phyloP scores from a whole-genome alignment of 1,139 yeast genomes.

The Saccharomyces hybrid region DNA sequence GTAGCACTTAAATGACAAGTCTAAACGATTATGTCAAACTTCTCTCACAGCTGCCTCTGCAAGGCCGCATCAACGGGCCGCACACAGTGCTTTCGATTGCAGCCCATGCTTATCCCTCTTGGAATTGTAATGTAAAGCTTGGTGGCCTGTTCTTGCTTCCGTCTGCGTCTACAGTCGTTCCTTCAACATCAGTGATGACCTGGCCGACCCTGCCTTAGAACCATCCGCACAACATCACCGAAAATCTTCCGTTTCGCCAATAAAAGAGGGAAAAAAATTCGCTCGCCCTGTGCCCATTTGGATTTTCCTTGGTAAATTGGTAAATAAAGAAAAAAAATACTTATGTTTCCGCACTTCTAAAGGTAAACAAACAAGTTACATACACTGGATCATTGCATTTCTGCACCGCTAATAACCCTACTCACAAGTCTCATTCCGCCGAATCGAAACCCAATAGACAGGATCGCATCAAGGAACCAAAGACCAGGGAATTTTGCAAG shows the following conservation, averaged over 20 bases:
- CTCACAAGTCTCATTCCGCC: not conserved
- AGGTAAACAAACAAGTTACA: not conserved
- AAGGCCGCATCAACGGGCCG: not conserved
- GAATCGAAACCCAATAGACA: not conserved
- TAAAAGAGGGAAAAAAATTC: not conserved
- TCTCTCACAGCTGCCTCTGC: too few relatives aligned
- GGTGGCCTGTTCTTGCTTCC: not conserved
- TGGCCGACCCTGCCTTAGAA: not conserved
- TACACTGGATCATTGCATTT: not conserved
- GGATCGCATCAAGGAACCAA: not conserved
- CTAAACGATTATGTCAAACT: too few relatives aligned
- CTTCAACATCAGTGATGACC: not conserved
- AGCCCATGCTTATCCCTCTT: not conserved
- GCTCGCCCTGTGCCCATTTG: conserved; percentile 1
- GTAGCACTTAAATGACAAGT: too few relatives aligned
- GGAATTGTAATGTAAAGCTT: not conserved
- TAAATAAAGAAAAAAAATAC: not conserved
- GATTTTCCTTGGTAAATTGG: not conserved
- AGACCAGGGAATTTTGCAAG: not conserved
- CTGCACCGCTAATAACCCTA: not conserved
- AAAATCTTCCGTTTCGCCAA: not conserved
- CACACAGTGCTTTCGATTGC: not conserved
- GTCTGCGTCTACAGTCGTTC: not conserved
- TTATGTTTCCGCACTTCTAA: not conserved
- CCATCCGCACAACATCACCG: not conserved